These are phyloP conservation scores for Globisporangium perplexum DNA, from an alignment of 352 stramenopile species.

Conservation along the genomic window DNA sequence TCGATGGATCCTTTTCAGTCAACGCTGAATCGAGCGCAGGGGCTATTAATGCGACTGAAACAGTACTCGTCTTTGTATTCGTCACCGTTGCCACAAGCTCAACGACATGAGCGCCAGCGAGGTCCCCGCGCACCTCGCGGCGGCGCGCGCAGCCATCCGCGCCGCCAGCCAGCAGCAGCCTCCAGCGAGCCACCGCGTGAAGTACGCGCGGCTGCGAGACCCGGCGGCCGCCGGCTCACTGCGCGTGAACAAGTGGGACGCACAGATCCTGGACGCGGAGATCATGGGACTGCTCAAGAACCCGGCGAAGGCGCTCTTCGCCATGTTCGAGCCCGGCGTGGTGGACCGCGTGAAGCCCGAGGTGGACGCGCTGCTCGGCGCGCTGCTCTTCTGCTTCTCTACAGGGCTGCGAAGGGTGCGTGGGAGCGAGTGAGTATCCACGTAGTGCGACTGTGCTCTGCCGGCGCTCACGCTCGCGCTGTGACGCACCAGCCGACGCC, in stretches of 20 bases:
- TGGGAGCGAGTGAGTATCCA: background rate
- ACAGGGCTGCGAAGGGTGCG: slow-evolving; percentile 57
- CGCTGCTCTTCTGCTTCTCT: slow-evolving; percentile 58
- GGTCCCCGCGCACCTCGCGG: slow-evolving; percentile 29
- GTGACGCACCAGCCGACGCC: slow-evolving; percentile 47
- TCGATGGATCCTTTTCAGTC: too few species aligned
- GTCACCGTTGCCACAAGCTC: background rate
- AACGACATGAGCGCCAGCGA: slow-evolving; percentile 8
- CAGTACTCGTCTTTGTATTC: background rate
- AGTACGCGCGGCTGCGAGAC: slow-evolving; percentile 38
- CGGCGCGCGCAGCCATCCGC: slow-evolving; percentile 28
- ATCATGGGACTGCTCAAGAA: slow-evolving; percentile 71
- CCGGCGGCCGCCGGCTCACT: slow-evolving; percentile 30
- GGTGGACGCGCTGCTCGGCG: slow-evolving; percentile 51
- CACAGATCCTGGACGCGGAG: slow-evolving; percentile 72
- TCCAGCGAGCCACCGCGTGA: slow-evolving; percentile 17
- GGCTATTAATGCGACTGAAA: too few species aligned
- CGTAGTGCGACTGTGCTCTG: background rate
- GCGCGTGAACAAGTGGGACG: slow-evolving; percentile 84
- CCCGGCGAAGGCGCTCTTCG: slow-evolving; percentile 76
- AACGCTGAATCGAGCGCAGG: too few species aligned
- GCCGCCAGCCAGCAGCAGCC: slow-evolving; percentile 14
- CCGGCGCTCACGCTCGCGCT: background rate
- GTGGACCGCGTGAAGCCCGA: slow-evolving; percentile 67
- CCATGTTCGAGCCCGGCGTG: slow-evolving; percentile 60